Base-by-base conservation (phyloP, 148 eudicot genomes). In the Amaranthus hypochondriacus region DNA sequence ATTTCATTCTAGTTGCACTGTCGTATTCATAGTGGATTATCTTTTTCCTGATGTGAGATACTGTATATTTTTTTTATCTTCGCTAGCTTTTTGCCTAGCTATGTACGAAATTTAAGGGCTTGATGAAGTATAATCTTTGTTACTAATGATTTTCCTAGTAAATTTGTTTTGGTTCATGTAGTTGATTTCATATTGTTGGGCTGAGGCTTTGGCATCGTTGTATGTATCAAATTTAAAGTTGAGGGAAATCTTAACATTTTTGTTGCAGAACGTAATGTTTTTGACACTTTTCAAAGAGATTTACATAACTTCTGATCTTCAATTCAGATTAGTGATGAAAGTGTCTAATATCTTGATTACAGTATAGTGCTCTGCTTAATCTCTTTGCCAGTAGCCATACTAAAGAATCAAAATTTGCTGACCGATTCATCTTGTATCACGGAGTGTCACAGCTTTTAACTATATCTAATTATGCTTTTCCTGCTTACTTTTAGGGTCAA, bases 401-500 rank as follows among this genome's bases (percentile, higher is more conserved):
- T 21, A 15, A 49, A 14, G 14, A 65, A 13, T 65, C 28, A 46
- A 10, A 5, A 64, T 43, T 3, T 62, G 48, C 66, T 43, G 48
- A 28, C 39, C 39, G 39, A 28, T 63, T 46, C 4, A 13, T 9
- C 50, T 47, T 47, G 47, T 50, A 18, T 49, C 18, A 50, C 49
- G 66, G 55, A 12, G 47, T 13, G 14, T 4, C 50, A n/a, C n/a
- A 50, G 65, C 56, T 13, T 65, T 6, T 12, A 9, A 47, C 21
- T 3, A 44, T 5, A 44, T 42, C 2, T 73, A 66, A 61, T 53
- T 60, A 56, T 5, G 46, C 60, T 72, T 66, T 62, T 8, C 68
- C 11, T 52, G 47, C 58, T 42, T 74, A n/a, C 43, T 69, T 66
- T 77, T 73, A 92, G 97, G 95, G 96, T 74, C 82, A 87, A 68